Evolutionary conservation across 2,329 filamentous ascomycete species (phyloP), one percentile per base, ranked within the genome.

Genomic region (Neofusicoccum laricinum): DNA sequence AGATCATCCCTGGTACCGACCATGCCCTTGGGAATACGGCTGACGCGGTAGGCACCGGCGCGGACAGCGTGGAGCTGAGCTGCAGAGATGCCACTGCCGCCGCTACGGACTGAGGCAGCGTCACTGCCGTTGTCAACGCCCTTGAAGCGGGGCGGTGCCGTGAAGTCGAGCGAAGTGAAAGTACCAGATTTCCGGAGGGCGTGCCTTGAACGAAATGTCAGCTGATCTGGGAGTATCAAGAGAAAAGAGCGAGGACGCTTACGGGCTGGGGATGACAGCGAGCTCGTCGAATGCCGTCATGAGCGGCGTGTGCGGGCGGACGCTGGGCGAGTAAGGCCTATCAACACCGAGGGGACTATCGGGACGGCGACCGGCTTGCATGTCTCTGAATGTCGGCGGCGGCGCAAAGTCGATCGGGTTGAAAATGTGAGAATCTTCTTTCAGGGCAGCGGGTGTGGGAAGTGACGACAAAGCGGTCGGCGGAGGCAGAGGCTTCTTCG

Each of bases 221-320:
- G 76, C 34, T n/a, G 15, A 45, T 43, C 50, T 45, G 30, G 36
- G 4, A 36, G 36, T 12, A 32, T 19, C 59, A 14, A 36, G 36
- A 45, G 49, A 14, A 38, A 63, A 8, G 34, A 8, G 53, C 36
- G 11, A 25, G 25, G 67, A 30, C 67, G 90, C 91, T 90, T 87
- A 94, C 87, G 95, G 93, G 84, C 93, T 97, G 41, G 95, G 95
- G 68, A 99, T 88, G 8, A 85, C 84, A 12, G 89, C 79, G 67
- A 98, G 87, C 65, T 98, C 94, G 64, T 98, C 94, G 76, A 93
- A 97, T 4, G 93, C 85, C 66, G 90, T 92, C 25, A 85, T 88
- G 43, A 97, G 83, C 0, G 93, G 93, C n/a, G 88, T 90, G 73
- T 91, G 89, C 34, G 86, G 85, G 15, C 89, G 87, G 2, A 93